Conservation (phyloP, 345 rosid genomes). For the Pistacia integerrima region DNA sequence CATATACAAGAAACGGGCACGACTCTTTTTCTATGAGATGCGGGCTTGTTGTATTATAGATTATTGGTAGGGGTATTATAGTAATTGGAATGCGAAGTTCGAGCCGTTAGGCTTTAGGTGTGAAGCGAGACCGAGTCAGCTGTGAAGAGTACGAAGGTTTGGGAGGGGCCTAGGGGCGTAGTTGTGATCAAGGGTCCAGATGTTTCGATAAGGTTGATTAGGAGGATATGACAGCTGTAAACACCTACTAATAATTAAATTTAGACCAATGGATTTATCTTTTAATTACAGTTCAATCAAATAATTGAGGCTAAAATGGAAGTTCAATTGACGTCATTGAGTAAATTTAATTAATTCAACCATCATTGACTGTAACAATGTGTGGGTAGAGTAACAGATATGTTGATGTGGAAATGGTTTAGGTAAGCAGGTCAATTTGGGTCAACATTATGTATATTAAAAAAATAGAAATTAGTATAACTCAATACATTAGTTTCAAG, state of each 20-base stretch:
- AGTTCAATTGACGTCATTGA: no score
- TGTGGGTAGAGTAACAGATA: no score
- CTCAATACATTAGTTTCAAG: no score
- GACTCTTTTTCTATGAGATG: background rate
- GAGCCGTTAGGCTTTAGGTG: conserved; percentile 6
- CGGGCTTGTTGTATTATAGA: background rate
- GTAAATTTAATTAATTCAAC: no score
- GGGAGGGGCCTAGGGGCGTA: background rate
- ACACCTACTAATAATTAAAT: background rate
- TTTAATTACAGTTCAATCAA: background rate
- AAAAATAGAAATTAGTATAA: background rate
- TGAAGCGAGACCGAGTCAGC: background rate
- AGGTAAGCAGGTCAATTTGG: no score
- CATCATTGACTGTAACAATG: no score
- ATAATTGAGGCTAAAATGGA: no score
- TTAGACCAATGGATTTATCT: background rate
- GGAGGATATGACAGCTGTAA: background rate
- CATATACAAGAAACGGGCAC: background rate
- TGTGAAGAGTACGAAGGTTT: background rate
- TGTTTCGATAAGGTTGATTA: background rate
- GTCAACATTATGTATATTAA: no score
- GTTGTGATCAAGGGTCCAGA: background rate
- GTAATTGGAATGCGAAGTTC: background rate
- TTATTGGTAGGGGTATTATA: background rate
- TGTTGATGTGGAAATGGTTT: no score